Conservation (phyloP, 441 rosid genomes). For the Manihot esculenta region DNA sequence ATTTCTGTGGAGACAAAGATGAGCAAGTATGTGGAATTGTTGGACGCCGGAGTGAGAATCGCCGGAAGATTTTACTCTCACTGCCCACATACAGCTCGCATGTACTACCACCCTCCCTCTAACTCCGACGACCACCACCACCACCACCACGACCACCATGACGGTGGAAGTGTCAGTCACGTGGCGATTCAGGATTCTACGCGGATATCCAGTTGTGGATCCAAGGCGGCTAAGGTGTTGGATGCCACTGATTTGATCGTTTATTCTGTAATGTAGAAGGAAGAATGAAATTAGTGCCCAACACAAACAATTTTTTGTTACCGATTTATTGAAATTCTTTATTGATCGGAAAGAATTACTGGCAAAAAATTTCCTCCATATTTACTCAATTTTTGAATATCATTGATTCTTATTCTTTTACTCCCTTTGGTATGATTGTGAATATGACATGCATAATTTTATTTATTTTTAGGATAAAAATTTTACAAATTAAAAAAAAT, state of each 20-base stretch:
- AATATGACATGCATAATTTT: too few relatives aligned
- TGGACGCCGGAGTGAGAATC: slow-evolving; percentile 44
- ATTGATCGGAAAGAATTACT: background rate
- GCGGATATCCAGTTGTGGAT: slow-evolving; percentile 15
- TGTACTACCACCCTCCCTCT: slow-evolving; percentile 60
- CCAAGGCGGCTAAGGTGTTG: slow-evolving; percentile 24
- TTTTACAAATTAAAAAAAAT: too few relatives aligned
- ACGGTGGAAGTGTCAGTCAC: slow-evolving; percentile 5
- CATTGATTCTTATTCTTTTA: background rate
- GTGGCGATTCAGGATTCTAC: slow-evolving; percentile 8
- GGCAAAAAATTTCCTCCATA: background rate
- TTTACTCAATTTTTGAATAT: background rate
- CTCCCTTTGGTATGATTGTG: too few relatives aligned
- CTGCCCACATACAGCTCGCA: slow-evolving; percentile 58
- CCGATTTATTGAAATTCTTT: background rate
- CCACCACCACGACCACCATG: slow-evolving; percentile 10
- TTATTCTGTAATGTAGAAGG: slow-evolving; percentile 22
- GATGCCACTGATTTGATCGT: slow-evolving; percentile 26
- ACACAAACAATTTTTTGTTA: background rate
- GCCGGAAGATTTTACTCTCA: slow-evolving; percentile 54
- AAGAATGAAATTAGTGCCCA: background rate
- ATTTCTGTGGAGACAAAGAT: slow-evolving; percentile 8
- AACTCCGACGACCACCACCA: slow-evolving; percentile 23
- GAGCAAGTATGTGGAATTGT: slow-evolving; percentile 46
- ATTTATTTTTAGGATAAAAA: too few relatives aligned